Base-by-base conservation (phyloP, 1,139 yeast genomes). In the Groenewaldozyma sp. region DNA sequence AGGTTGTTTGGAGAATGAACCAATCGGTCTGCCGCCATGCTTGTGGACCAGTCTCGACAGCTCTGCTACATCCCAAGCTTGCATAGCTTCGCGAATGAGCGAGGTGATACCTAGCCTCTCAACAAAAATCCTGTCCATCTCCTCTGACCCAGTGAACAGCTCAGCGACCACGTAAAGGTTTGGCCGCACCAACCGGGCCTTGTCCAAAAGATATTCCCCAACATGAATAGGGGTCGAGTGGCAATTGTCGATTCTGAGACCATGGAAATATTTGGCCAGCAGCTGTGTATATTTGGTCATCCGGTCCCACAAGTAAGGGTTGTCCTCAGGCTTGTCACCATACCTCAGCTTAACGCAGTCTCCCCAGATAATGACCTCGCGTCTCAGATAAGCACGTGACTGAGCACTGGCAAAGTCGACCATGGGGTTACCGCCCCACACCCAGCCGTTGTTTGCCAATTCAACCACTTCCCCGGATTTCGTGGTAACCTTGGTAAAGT, bases 321-420 rank as follows among this genome's bases (percentile, higher is more conserved):
- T 84, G 56, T 88, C 97, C 44, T 75, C 74, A 1, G 82, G 83
- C 19, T 68, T 65, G 1, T 61, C 45, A 4, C 98, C 98, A 57
- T 87, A 91, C 48, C 98, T 71, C 47, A 91, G 68, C 56, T 91
- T 91, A 42, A 88, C 91, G 68, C 98, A 91, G 57, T 91, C 98
- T 4, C 95, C 94, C 98, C 98, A 91, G 22, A 88, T 86, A 51
- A 91, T 87, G 14, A 91, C 95, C 59, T 91, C 95, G 58, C 98
- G 75, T 42, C 94, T 71, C 41, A 91, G 64, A 55, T 91, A 91
- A 2, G 94, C 91, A 53, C 76, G 80, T 9, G 94, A 77, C 43
- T 77, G 52, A 26, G 70, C 63, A 1, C 95, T 82, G 0, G 97
- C 98, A 70, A 88, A 91, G 59, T 91, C 97, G 4, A 86, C 80